These are phyloP conservation scores for Cercospora sp. DNA, from an alignment of 2,329 filamentous ascomycete genomes.

Conservation along the genomic window DNA sequence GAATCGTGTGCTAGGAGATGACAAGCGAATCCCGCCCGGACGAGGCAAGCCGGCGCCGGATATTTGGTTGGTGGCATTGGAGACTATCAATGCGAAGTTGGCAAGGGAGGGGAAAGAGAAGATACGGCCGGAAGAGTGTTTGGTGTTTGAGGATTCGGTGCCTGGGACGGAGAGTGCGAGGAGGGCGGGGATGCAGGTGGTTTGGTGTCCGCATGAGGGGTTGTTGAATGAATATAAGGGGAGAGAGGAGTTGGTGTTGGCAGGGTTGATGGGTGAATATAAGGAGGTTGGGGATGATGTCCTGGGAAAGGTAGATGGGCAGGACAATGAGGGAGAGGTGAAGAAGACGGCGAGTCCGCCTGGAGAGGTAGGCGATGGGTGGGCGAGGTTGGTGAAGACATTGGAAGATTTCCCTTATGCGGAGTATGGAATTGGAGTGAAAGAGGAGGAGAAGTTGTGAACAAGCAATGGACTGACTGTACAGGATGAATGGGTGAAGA, in stretches of 20 bases:
- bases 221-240: slow-evolving; percentile 74
- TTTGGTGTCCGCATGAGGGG: slow-evolving; percentile 86
- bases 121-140: slow-evolving; percentile 79
- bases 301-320: slow-evolving; percentile 31
- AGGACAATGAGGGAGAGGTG: slow-evolving; percentile 4
- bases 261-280: slow-evolving; percentile 74
- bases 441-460: slow-evolving; percentile 21
- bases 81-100: slow-evolving; percentile 77
- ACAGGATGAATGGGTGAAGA: background rate
- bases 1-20: slow-evolving; percentile 83
- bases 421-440: slow-evolving; percentile 56
- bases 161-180: slow-evolving; percentile 88
- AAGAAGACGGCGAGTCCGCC: slow-evolving; percentile 36
- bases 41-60: slow-evolving; percentile 94
- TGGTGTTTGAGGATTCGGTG: slow-evolving; percentile 95
- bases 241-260: slow-evolving; percentile 76
- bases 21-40: slow-evolving; percentile 71
- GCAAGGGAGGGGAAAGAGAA: slow-evolving; percentile 56
- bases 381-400: slow-evolving; percentile 54
- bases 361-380: slow-evolving; percentile 62
- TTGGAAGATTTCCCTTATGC: slow-evolving; percentile 62
- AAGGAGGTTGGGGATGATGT: slow-evolving; percentile 44
- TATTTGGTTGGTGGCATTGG: slow-evolving; percentile 85
- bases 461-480: background rate
- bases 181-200: slow-evolving; percentile 88